A percentile compares a stretch with the other conserved stretches of the same genome.
phyloP scores from a whole-genome alignment of 805 yeast genomes.

The Starmerella sirachaensis region DNA sequence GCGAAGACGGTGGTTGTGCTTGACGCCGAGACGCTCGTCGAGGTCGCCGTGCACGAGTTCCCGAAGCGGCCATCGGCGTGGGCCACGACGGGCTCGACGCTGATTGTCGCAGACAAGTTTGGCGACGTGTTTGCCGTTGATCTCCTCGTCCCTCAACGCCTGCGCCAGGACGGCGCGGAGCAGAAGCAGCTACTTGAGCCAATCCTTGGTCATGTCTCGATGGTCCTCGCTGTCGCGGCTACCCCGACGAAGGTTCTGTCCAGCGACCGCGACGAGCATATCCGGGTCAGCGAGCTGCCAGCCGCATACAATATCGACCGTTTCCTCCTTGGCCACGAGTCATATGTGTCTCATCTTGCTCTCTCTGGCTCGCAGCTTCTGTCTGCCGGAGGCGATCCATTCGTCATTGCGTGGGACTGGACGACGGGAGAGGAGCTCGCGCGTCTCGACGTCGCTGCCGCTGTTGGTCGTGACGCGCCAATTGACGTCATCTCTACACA shows the following conservation, averaged over 20 bases:
- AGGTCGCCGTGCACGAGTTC: slow-evolving; percentile 60
- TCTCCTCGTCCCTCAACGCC: slow-evolving; percentile 34
- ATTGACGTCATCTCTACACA: slow-evolving; percentile 14
- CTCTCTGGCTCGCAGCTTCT: slow-evolving; percentile 47
- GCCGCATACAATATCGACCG: slow-evolving; percentile 62
- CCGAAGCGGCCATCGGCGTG: slow-evolving; percentile 90
- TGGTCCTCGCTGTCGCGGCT: slow-evolving; percentile 62
- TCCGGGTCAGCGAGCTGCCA: slow-evolving; percentile 72
- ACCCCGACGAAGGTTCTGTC: slow-evolving; percentile 46
- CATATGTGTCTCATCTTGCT: slow-evolving; percentile 62
- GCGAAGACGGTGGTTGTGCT: slow-evolving; percentile 71
- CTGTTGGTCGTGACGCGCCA: slow-evolving; percentile 24
- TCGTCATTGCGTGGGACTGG: slow-evolving; percentile 73
- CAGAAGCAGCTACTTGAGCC: slow-evolving; percentile 42
- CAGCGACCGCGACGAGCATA: slow-evolving; percentile 93
- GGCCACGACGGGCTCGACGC: slow-evolving; percentile 33
- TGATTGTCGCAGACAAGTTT: slow-evolving; percentile 83
- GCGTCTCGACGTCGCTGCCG: slow-evolving; percentile 38
- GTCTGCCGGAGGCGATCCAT: slow-evolving; percentile 88
- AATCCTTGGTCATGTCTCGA: slow-evolving; percentile 88
- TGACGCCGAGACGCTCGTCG: slow-evolving; percentile 32
- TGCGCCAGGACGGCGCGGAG: slow-evolving; percentile 18
- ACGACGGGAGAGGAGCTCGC: slow-evolving; percentile 37
- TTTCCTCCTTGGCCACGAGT: slow-evolving; percentile 77
- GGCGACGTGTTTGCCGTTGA: slow-evolving; percentile 69